Evolutionary conservation across 768 basidiomycete genomes (phyloP), one percentile per base, ranked within the genome.

Genomic region (Termitomyces eurrhizus): DNA sequence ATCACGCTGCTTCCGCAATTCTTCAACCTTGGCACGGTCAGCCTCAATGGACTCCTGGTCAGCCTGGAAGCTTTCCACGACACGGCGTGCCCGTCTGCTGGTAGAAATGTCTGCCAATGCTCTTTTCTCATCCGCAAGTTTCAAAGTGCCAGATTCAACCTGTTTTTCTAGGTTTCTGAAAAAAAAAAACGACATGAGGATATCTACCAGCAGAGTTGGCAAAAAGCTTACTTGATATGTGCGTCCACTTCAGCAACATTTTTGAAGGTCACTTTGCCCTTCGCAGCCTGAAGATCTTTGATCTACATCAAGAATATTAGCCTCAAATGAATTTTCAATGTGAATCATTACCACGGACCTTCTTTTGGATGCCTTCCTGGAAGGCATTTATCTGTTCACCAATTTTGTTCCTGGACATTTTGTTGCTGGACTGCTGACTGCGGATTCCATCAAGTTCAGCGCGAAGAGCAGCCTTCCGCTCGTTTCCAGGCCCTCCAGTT

Each of bases 51-150:
- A 72, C 1, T 88, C 85, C 66, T 97, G 89, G 49, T 90, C 82
- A 0, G 83, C 77, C 65, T 92, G 85, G 79, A 95, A 94, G 56
- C 81, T 72, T 73, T 98, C 95, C 60, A 98, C 86, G 13, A 77
- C 75, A 70, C 82, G 87, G 55, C 93, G 87, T 60, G 75, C 80
- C 46, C 93, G 89, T 69, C 84, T 92, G 63, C 80, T 76, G 48
- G 82, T 80, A 62, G 81, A 84, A 62, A 99, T 96, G 67, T 98
- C 96, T 65, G 85, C 83, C n/a, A 99, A 81, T 5, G 95, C 92
- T 55, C 93, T 88, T 76, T 97, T 98, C 75, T 99, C 97, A 59
- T 97, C 95, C 32, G 88, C 94, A 60, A 98, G 81, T 71, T 93
- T 97, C 82, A 99, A 81, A 60, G 68, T 85, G 29, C 96, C 96